Percentiles rank a stretch among this genome's conserved stretches.
phyloP scores from a whole-genome alignment of 495 filamentous ascomycete genomes.

The Penicillium cinerascens region DNA sequence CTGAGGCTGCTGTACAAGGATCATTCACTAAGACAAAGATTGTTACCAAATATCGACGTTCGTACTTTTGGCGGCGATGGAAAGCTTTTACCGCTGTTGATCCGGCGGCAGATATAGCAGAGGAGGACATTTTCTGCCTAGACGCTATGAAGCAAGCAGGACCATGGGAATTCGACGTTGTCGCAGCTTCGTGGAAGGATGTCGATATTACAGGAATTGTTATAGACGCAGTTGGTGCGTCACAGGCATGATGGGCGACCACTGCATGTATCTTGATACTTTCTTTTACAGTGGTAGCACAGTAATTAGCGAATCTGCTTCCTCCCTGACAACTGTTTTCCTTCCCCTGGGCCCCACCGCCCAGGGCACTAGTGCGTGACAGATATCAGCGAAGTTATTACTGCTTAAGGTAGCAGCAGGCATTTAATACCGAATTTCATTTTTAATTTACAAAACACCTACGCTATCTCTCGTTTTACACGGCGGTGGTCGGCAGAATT shows the following conservation, averaged over 20 bases:
- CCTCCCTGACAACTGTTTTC: too few species aligned
- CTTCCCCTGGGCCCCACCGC: too few species aligned
- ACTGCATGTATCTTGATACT: too few species aligned
- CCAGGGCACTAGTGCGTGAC: too few species aligned
- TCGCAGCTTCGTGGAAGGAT: background rate
- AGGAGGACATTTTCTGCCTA: background rate
- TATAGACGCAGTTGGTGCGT: background rate
- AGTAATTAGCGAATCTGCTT: too few species aligned
- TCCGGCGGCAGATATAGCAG: background rate
- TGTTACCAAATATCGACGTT: background rate
- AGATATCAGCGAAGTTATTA: too few species aligned
- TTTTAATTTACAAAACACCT: too few species aligned
- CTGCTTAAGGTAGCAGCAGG: too few species aligned
- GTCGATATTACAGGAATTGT: background rate
- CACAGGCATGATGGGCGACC: background rate
- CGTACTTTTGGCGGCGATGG: background rate
- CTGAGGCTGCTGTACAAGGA: background rate
- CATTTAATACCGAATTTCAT: too few species aligned
- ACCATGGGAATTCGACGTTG: background rate
- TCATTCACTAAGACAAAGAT: background rate
- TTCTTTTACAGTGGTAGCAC: too few species aligned
- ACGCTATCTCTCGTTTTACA: too few species aligned
- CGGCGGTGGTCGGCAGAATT: too few species aligned
- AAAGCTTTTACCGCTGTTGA: background rate
- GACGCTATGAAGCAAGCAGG: background rate